Percentiles rank a stretch among this genome's conserved stretches.
These are phyloP conservation scores for Candida yuanshanica DNA, from an alignment of 805 yeast genomes.

Conservation along the genomic window DNA sequence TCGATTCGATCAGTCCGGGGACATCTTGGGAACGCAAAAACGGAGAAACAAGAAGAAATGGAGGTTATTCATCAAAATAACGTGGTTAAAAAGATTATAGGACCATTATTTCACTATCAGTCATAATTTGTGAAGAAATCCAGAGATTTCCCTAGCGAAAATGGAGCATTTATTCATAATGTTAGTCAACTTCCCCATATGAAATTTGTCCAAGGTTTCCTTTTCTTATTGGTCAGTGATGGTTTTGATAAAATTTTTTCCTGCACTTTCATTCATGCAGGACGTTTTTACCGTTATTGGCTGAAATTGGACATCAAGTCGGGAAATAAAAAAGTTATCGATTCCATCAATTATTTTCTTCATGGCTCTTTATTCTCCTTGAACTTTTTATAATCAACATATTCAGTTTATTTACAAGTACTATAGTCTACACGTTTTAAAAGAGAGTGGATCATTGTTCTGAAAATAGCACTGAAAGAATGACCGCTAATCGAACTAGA, in stretches of 20 bases:
- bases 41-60: not conserved
- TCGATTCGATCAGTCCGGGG: slow-evolving; percentile 7
- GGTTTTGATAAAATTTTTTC: slow-evolving; percentile 22
- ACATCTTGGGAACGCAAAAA: not conserved
- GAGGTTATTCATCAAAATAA: too few relatives aligned
- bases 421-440: too few relatives aligned
- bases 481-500: slow-evolving; percentile 2
- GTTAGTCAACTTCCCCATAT: not conserved
- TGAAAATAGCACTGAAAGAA: not conserved
- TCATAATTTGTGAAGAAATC: too few relatives aligned
- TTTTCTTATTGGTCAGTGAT: slow-evolving; percentile 19
- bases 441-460: not conserved
- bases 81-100: not conserved
- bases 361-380: too few relatives aligned
- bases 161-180: too few relatives aligned
- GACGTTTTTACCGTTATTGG: slow-evolving; percentile 3
- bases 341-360: slow-evolving; percentile 8
- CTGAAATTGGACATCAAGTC: not conserved
- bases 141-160: not conserved
- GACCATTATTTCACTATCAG: too few relatives aligned
- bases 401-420: not conserved
- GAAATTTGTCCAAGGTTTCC: slow-evolving; percentile 5
- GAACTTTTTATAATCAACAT: too few relatives aligned
- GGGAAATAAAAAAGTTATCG: slow-evolving; percentile 7
- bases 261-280: slow-evolving; percentile 2